These are phyloP conservation scores for Epichloe elymi DNA, from an alignment of 2,329 filamentous ascomycete species.

Conservation along the genomic window DNA sequence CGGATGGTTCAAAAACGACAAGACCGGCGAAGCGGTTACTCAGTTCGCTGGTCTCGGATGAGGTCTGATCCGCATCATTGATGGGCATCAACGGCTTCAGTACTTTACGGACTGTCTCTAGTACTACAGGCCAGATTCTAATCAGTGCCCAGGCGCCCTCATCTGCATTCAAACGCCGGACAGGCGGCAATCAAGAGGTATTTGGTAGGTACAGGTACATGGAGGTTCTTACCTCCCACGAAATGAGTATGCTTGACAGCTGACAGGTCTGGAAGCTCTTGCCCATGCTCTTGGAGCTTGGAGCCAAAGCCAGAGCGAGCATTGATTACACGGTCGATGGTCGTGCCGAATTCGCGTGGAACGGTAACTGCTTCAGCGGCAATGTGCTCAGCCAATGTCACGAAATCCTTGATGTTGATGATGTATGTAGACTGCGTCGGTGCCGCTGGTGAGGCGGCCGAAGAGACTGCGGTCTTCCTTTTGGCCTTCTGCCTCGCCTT, in stretches of 20 bases:
- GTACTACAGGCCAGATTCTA: slow-evolving; percentile 11
- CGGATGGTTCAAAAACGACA: slow-evolving; percentile 23
- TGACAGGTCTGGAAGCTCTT: slow-evolving; percentile 3
- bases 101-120: slow-evolving; percentile 21
- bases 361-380: slow-evolving; percentile 11
- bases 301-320: slow-evolving; percentile 17
- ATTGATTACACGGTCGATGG: slow-evolving; percentile 25
- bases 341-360: slow-evolving; percentile 15
- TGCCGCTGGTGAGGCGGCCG: background rate
- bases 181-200: background rate
- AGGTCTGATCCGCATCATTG: background rate
- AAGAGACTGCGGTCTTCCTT: background rate
- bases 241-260: slow-evolving; percentile 11
- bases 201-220: slow-evolving; percentile 10
- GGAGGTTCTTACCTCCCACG: slow-evolving; percentile 16
- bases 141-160: background rate
- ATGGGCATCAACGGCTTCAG: slow-evolving; percentile 13
- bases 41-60: background rate
- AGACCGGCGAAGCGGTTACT: slow-evolving; percentile 23
- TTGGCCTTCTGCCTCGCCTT: background rate
- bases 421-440: slow-evolving; percentile 15
- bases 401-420: slow-evolving; percentile 24
- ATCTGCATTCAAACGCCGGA: background rate
- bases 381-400: slow-evolving; percentile 19
- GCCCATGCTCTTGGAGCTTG: slow-evolving; percentile 9